These are phyloP conservation scores for Aspergillus carlsbadensis DNA, from an alignment of 495 filamentous ascomycete genomes.

Conservation along the genomic window DNA sequence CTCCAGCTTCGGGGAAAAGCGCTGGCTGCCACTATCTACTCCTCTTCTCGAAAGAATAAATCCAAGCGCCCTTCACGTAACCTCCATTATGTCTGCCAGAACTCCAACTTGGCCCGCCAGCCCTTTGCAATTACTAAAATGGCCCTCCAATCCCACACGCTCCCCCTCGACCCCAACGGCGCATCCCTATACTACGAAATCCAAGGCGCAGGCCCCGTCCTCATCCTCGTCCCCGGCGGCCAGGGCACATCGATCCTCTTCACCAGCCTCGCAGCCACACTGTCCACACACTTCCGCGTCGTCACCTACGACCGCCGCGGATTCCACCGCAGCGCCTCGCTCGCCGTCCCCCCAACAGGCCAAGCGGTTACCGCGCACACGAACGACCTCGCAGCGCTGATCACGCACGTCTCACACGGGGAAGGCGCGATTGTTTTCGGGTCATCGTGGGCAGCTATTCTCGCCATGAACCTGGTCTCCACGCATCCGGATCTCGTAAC, in stretches of 20 bases:
- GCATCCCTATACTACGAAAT: slow-evolving; percentile 12
- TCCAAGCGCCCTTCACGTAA: no score
- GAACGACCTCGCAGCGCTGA: neutral
- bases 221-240: slow-evolving; percentile 9
- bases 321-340: slow-evolving; percentile 1
- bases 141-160: no score
- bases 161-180: neutral
- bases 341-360: neutral
- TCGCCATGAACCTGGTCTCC: neutral
- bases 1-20: no score
- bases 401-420: neutral
- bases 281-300: slow-evolving; percentile 6
- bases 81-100: no score
- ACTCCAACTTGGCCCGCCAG: no score
- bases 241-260: slow-evolving; percentile 7
- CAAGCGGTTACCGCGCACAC: no score
- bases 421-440: neutral
- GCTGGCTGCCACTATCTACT: no score
- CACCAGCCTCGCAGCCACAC: neutral
- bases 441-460: neutral
- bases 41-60: no score
- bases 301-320: slow-evolving; percentile 14
- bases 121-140: no score
- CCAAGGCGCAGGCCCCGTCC: slow-evolving; percentile 3
- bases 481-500: neutral